Evolutionary conservation across 192 early-diverging fungal genomes (phyloP).

Genomic region (Backusella tuberculispora): DNA sequence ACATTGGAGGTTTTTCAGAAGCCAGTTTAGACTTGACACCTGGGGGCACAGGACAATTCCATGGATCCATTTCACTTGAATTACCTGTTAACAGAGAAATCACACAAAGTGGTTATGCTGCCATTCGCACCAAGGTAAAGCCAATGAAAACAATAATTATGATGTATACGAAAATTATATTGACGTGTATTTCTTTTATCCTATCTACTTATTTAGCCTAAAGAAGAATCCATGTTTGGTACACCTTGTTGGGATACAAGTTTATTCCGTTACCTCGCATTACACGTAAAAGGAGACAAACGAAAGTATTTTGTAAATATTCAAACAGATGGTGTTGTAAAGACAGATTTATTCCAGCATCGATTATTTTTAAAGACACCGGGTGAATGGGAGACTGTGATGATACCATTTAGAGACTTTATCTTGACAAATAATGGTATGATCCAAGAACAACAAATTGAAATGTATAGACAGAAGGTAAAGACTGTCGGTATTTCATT

Average conservation of each 20-base stretch:
- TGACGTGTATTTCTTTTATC: not conserved
- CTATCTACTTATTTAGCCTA: constrained; percentile 44
- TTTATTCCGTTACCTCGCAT: constrained; percentile 81
- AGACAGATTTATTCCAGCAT: constrained; percentile 92
- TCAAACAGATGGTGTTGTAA: constrained; percentile 82
- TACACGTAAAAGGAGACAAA: constrained; percentile 80
- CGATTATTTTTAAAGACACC: constrained; percentile 84
- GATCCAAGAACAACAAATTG: constrained; percentile 82
- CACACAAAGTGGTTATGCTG: constrained; percentile 90
- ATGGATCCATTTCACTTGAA: constrained; percentile 81
- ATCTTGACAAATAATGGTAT: constrained; percentile 89
- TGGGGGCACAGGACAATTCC: constrained; percentile 66
- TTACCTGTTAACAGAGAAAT: constrained; percentile 74
- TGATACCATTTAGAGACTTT: constrained; percentile 94
- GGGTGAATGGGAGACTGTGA: constrained; percentile 90
- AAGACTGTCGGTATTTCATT: constrained; percentile 91
- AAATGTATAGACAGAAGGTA: constrained; percentile 84
- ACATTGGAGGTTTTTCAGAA: constrained; percentile 85
- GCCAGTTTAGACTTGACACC: constrained; percentile 76
- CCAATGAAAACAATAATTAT: not conserved
- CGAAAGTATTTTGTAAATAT: constrained; percentile 95
- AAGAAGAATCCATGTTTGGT: constrained; percentile 71
- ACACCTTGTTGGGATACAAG: constrained; percentile 84
- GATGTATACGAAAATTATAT: not conserved
- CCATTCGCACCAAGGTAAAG: constrained; percentile 74